phyloP scores from a whole-genome alignment of 208 protist genomes.

The Trypanosoma vivax region DNA sequence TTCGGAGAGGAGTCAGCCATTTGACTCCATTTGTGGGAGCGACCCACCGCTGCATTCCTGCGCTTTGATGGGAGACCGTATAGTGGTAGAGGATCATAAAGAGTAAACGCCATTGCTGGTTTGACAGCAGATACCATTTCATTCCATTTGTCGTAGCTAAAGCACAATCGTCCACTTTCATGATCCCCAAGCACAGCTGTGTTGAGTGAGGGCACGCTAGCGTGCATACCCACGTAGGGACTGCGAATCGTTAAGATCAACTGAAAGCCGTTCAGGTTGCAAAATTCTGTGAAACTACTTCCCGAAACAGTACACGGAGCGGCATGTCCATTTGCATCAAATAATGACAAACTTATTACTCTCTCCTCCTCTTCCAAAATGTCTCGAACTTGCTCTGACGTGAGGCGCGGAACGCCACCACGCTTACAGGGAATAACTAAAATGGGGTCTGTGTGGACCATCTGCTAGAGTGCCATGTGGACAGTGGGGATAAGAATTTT shows the following conservation, averaged over 20 bases:
- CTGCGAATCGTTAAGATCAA: slow-evolving; percentile 53
- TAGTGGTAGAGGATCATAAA: slow-evolving; percentile 54
- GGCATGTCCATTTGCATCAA: slow-evolving; percentile 63
- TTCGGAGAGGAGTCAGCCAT: slow-evolving; percentile 1
- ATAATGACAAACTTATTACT: slow-evolving; percentile 49
- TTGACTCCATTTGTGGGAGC: slow-evolving; percentile 34
- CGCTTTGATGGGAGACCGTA: slow-evolving; percentile 31
- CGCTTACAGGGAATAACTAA: slow-evolving; percentile 55
- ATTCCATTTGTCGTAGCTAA: slow-evolving; percentile 46
- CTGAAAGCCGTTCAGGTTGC: slow-evolving; percentile 49
- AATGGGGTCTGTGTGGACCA: slow-evolving; percentile 18
- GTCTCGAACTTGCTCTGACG: slow-evolving; percentile 41
- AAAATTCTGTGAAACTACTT: slow-evolving; percentile 45
- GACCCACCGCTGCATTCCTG: slow-evolving; percentile 27
- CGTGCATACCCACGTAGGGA: slow-evolving; percentile 55
- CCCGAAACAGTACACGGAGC: slow-evolving; percentile 26
- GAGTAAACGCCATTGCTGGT: slow-evolving; percentile 36
- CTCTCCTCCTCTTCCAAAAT: slow-evolving; percentile 60
- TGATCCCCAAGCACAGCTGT: slow-evolving; percentile 41
- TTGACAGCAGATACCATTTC: slow-evolving; percentile 39
- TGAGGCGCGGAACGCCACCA: slow-evolving; percentile 58
- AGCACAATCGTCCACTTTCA: slow-evolving; percentile 50
- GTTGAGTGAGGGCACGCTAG: slow-evolving; percentile 44
- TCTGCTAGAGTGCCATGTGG: not conserved
- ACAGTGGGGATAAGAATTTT: too few relatives aligned